Percentiles rank a stretch among this genome's conserved stretches.
Conservation (phyloP, 2,329 filamentous ascomycete species). For the Diplocarpon rosae region DNA sequence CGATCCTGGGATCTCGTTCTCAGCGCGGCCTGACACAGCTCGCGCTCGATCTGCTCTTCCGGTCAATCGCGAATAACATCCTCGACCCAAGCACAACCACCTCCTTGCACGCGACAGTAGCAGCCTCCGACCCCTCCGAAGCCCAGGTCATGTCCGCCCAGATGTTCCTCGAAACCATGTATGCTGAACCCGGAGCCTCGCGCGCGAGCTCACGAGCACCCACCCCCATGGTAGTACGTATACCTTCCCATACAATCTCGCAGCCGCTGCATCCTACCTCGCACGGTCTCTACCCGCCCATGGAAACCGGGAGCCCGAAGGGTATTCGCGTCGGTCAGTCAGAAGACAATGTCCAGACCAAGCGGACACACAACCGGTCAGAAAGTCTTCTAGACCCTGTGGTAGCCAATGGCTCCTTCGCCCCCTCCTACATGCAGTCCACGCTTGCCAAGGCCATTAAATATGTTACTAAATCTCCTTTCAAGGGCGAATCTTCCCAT, state of each 20-base stretch:
- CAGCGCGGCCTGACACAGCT: constrained; percentile 89
- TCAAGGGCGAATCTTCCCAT: constrained; percentile 40
- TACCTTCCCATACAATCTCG: constrained; percentile 16
- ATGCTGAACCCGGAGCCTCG: constrained; percentile 51
- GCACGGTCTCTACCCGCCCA: constrained; percentile 16
- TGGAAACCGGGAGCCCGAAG: constrained; percentile 23
- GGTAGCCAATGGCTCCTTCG: constrained; percentile 3
- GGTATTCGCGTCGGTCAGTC: constrained; percentile 18
- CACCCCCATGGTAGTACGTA: constrained; percentile 58
- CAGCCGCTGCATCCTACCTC: constrained; percentile 10
- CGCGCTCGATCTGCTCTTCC: constrained; percentile 79
- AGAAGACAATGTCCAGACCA: neutral
- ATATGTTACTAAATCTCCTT: constrained; percentile 27
- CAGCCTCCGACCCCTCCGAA: constrained; percentile 70
- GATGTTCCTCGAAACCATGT: constrained; percentile 69
- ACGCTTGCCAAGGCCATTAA: constrained; percentile 25
- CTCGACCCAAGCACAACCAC: constrained; percentile 49
- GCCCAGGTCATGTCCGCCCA: constrained; percentile 64
- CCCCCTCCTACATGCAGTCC: constrained; percentile 25
- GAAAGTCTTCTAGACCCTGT: neutral
- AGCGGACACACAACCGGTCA: constrained; percentile 4
- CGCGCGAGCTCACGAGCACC: constrained; percentile 53
- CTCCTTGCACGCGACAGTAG: constrained; percentile 60
- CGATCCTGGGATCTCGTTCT: constrained; percentile 77
- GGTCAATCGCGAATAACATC: constrained; percentile 63